Base-by-base conservation (phyloP, 2,329 filamentous ascomycete genomes). In the Cordyceps cateniannulata region DNA sequence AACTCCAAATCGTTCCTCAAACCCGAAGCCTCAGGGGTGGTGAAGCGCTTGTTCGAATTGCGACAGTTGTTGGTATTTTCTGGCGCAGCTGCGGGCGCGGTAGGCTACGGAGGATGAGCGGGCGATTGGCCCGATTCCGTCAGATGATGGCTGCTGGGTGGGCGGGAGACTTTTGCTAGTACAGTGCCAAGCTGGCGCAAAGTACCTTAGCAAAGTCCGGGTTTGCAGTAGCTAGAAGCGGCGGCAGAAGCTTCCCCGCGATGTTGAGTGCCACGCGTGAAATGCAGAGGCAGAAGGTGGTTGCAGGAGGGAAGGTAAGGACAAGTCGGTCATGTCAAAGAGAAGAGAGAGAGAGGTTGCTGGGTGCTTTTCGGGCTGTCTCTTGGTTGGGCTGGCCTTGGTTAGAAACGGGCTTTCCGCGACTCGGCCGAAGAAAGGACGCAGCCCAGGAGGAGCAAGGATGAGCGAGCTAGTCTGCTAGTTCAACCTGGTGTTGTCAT, bases 51-150 rank as follows among this genome's bases (percentile, higher is more conserved):
- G 32, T 20, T 22, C 4, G 22, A 57, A 40, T 42, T 22, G 55
- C 32, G 35, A 45, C 27, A 42, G 7, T 16, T 3, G 55, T 27
- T 12, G 35, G 48, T 42, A 10, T 25, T 20, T 40, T 49, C 18
- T 18, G 24, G 25, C 12, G 45, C 45, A 25, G 29, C 55, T 16
- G 55, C 35, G 32, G 29, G 10, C 32, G 55, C 35, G 29, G 42
- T 25, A 40, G 32, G 12, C 45, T 20, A 42, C 24, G 16, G 35
- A 29, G 8, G 16, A 32, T 10, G 14, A 25, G 20, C 32, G 32
- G 45, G 55, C 45, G 55, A 58, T 58, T 58, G 55, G 55, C 25
- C 47, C 55, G 55, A 58, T 58, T 50, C 45, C 35, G 55, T 58
- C 55, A 50, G 55, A 50, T 58, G 53, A 47, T 56, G 55, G 47